Conservation (phyloP, 116 monocot species). For the Posidonia oceanica region DNA sequence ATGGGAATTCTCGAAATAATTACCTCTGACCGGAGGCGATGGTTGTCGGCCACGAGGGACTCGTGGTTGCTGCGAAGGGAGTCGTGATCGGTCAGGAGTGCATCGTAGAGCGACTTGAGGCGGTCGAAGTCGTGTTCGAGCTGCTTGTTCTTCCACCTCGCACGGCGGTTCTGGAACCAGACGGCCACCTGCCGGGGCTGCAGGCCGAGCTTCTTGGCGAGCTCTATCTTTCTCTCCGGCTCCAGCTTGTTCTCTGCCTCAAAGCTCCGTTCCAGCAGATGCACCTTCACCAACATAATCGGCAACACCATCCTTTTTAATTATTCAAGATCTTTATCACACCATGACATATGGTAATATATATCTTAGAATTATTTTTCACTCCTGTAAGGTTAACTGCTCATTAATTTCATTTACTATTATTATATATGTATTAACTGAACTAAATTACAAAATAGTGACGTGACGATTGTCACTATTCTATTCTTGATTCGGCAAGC, state of each 20-base stretch:
- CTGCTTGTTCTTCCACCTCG: constrained; percentile 83
- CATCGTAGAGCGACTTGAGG: constrained; percentile 50
- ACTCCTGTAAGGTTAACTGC: too few species aligned
- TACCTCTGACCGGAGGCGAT: constrained; percentile 62
- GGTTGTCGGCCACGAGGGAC: constrained; percentile 31
- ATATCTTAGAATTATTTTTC: too few species aligned
- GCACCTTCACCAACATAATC: constrained; percentile 25
- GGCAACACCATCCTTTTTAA: neutral
- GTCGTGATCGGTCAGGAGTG: constrained; percentile 48
- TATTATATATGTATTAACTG: too few species aligned
- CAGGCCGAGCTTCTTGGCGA: constrained; percentile 26
- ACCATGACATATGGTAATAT: too few species aligned
- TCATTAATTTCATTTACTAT: too few species aligned
- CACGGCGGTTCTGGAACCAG: constrained; percentile 47
- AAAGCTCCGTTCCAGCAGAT: constrained; percentile 55
- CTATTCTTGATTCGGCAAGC: too few species aligned
- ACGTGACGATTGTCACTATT: too few species aligned
- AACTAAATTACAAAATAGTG: too few species aligned
- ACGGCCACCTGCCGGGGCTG: constrained; percentile 23
- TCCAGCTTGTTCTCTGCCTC: constrained; percentile 81
- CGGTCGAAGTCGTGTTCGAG: constrained; percentile 65
- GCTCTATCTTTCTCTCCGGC: constrained; percentile 66
- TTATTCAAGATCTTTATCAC: too few species aligned
- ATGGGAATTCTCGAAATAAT: neutral
- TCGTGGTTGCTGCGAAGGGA: constrained; percentile 22